These are phyloP conservation scores for Fusarium caatingaense DNA, from an alignment of 2,329 filamentous ascomycete species.

Conservation along the genomic window DNA sequence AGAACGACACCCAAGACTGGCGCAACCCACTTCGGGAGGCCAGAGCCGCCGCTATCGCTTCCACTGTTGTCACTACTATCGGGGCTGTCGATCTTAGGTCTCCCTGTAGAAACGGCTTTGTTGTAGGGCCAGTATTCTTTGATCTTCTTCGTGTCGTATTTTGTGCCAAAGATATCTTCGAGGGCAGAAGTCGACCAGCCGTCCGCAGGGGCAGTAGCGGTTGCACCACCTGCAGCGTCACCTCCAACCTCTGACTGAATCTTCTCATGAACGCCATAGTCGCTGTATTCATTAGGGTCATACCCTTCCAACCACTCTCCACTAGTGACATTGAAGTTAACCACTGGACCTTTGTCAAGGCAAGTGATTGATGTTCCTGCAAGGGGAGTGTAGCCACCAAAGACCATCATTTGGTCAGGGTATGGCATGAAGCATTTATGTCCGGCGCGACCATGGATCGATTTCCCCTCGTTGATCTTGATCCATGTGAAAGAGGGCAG, in stretches of 20 bases:
- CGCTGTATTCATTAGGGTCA: conserved; percentile 68
- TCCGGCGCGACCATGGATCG: conserved; percentile 71
- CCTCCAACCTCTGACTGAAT: conserved; percentile 77
- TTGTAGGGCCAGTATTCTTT: conserved; percentile 71
- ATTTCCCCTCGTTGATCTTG: conserved; percentile 59
- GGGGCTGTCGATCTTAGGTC: conserved; percentile 29
- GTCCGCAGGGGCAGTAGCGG: conserved; percentile 70
- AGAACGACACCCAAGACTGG: conserved; percentile 72
- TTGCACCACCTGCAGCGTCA: conserved; percentile 73
- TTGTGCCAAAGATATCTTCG: conserved; percentile 62
- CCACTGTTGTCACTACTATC: conserved; percentile 30
- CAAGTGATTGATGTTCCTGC: conserved; percentile 53
- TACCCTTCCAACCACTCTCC: conserved; percentile 78
- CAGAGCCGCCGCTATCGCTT: conserved; percentile 48
- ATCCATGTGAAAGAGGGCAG: conserved; percentile 87
- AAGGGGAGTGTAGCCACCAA: conserved; percentile 71
- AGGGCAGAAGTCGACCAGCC: conserved; percentile 65
- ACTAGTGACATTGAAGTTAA: conserved; percentile 79
- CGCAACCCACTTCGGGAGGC: conserved; percentile 67
- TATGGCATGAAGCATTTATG: conserved; percentile 81
- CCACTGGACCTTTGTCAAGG: conserved; percentile 63
- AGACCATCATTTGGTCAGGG: conserved; percentile 82
- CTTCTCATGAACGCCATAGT: conserved; percentile 76
- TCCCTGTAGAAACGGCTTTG: conserved; percentile 42
- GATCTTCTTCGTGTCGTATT: conserved; percentile 69